These are phyloP conservation scores for Brettanomyces nanus DNA, from an alignment of 805 yeast species.

Conservation along the genomic window DNA sequence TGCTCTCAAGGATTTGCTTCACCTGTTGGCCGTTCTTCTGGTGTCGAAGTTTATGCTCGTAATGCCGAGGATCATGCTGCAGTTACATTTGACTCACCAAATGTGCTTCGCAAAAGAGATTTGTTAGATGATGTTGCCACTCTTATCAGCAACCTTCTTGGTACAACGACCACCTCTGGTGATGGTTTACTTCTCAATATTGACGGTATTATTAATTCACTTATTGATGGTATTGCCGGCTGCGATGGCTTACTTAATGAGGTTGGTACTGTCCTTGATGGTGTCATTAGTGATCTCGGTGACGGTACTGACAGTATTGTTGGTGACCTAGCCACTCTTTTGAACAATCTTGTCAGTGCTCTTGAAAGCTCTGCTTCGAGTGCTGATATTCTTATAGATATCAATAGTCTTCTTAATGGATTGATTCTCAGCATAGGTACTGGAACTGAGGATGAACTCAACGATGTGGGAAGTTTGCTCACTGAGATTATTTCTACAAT, in stretches of 20 bases:
- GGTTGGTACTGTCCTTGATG: conserved; percentile 1
- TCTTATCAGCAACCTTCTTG: background rate
- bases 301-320: background rate
- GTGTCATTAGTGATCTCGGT: background rate
- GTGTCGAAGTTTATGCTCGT: background rate
- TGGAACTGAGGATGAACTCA: background rate
- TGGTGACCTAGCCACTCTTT: background rate
- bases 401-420: background rate
- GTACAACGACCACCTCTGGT: background rate
- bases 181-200: background rate
- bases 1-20: background rate
- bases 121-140: background rate
- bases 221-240: background rate
- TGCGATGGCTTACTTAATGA: conserved; percentile 3
- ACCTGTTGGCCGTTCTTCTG: background rate
- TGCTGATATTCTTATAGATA: background rate
- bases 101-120: background rate
- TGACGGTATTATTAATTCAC: background rate
- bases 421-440: background rate
- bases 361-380: background rate
- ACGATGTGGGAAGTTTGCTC: background rate
- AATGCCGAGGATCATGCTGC: background rate
- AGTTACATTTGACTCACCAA: background rate
- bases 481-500: background rate
- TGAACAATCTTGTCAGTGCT: background rate